These are phyloP conservation scores for Effrenium voratum DNA, from an alignment of 73 alveolate genomes.

Conservation along the genomic window DNA sequence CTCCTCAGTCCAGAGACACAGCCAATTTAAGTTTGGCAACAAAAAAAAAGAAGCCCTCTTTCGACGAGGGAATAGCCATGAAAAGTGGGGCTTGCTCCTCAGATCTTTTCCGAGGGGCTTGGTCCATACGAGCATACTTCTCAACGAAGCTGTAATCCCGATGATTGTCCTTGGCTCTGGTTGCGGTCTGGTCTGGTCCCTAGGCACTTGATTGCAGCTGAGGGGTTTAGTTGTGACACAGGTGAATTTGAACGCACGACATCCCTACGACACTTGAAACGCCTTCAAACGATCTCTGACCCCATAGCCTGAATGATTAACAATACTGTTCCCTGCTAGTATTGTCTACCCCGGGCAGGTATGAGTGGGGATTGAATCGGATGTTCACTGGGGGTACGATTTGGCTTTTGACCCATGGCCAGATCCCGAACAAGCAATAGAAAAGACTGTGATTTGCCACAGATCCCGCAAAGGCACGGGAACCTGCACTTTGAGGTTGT, in stretches of 20 bases:
- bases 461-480: too few relatives aligned
- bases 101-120: not conserved
- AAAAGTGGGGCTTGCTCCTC: too few relatives aligned
- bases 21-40: too few relatives aligned
- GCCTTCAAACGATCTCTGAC: not conserved
- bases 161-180: not conserved
- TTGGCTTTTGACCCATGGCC: too few relatives aligned
- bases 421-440: too few relatives aligned
- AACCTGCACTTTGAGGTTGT: too few relatives aligned
- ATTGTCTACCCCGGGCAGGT: not conserved
- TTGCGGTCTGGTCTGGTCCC: not conserved
- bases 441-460: too few relatives aligned
- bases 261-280: not conserved
- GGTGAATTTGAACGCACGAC: not conserved
- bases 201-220: not conserved
- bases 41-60: too few relatives aligned
- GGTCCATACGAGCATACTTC: not conserved
- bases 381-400: too few relatives aligned
- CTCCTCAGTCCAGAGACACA: not conserved
- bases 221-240: not conserved
- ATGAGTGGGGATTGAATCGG: too few relatives aligned
- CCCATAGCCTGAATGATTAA: not conserved
- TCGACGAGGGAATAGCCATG: too few relatives aligned
- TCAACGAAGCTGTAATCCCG: slow-evolving; percentile 19
- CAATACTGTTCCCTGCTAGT: not conserved